These are phyloP conservation scores for Eutrema heterophyllum DNA, from an alignment of 345 rosid species.

Conservation along the genomic window DNA sequence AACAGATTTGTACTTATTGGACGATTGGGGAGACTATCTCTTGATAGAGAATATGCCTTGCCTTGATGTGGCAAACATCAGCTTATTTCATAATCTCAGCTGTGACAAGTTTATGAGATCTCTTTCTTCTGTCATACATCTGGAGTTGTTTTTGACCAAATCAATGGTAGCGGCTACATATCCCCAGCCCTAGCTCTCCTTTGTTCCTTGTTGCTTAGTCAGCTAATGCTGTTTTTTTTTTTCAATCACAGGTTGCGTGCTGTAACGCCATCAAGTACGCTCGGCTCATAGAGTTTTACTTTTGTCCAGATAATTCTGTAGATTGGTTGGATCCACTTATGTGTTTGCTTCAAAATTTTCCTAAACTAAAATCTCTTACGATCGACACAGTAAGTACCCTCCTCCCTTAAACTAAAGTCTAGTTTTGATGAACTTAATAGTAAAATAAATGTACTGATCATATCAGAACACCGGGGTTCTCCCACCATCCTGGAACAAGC, in stretches of 20 bases:
- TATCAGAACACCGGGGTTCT: not conserved
- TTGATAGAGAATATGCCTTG: too few relatives aligned
- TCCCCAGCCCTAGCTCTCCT: not conserved
- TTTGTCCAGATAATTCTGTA: accelerated
- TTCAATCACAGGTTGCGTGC: not conserved
- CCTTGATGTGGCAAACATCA: too few relatives aligned
- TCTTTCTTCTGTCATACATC: not conserved
- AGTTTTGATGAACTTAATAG: not conserved
- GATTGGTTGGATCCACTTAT: not conserved
- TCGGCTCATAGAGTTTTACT: not conserved
- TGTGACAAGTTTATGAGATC: not conserved
- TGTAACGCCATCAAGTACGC: not conserved
- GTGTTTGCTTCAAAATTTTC: not conserved
- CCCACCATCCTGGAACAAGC: not conserved
- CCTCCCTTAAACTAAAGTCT: not conserved
- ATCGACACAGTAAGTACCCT: not conserved
- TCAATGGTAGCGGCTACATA: not conserved
- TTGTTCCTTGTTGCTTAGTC: not conserved
- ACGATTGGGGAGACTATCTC: too few relatives aligned
- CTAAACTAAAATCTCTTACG: not conserved
- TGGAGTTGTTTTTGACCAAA: not conserved
- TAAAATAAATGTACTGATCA: not conserved
- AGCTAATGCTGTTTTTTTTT: not conserved
- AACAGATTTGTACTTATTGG: too few relatives aligned
- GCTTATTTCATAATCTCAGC: not conserved